Base-by-base conservation (phyloP, 306 rosid genomes). In the Rosa lucieae region DNA sequence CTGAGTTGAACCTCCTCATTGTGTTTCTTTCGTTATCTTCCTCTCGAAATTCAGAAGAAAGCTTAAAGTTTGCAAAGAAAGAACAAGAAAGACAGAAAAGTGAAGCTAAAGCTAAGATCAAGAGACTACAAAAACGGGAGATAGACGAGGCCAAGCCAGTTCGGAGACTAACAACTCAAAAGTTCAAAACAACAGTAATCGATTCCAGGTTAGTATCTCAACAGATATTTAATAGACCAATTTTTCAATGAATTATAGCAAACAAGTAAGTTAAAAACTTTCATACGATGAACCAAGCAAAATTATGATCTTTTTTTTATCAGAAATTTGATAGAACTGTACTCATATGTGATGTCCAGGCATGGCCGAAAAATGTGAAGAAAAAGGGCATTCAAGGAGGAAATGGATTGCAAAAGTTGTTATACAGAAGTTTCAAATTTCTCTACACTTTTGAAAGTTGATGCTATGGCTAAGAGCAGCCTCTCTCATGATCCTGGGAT, bases 1-100 rank as follows among this genome's bases (percentile, higher is more conserved):
- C 78, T 0, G 93, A 87, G 43, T 62, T 89, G 67, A 89, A 91
- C 72, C 86, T 84, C 76, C 59, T 91, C n/a, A 49, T 83, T 43
- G 88, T 91, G 78, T 37, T 83, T n/a, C 82, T 86, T 61, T 89
- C 93, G 0, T 72, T 84, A 8, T 8, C 74, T 72, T 77, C 88
- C 51, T 79, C 89, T 49, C 37, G 20, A 21, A 37, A 85, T 18
- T 37, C 40, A 0, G 84, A 90, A 44, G 88, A 87, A 8, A 40
- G 61, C 76, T 74, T 65, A 10, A 46, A 76, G 49, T 1, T 5
- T 7, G 68, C 29, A 5, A 78, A 79, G 40, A 75, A 62, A 13
- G 47, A 23, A 5, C n/a, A 69, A 21, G 26, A 70, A 21, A 39
- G 6, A 29, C 39, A 5, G 48, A 77, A 42, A 32, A 32, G 37